phyloP scores from a whole-genome alignment of 768 basidiomycete species.

The Lentinula boryana region DNA sequence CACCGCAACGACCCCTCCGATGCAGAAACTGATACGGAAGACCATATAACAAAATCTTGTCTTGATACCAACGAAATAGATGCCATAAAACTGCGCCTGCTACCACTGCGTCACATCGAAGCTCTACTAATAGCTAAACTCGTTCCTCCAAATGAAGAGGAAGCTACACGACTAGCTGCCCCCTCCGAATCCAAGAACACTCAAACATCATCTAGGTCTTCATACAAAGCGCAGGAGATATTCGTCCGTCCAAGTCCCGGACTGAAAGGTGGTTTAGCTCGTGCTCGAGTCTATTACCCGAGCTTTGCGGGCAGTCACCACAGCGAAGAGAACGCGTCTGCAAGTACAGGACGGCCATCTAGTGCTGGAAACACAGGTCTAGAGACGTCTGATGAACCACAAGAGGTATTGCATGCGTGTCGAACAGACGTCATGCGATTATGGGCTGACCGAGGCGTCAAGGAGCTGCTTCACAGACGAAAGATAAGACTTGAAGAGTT shows the following conservation, averaged over 20 bases:
- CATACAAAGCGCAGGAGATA: constrained; percentile 40
- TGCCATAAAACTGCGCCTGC: constrained; percentile 53
- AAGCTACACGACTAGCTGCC: constrained; percentile 34
- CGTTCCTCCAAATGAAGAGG: constrained; percentile 62
- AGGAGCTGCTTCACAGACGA: constrained; percentile 45
- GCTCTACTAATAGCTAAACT: constrained; percentile 63
- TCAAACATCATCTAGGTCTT: background rate
- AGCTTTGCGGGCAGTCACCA: constrained; percentile 3
- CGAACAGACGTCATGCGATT: constrained; percentile 58
- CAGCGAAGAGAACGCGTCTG: constrained; percentile 5
- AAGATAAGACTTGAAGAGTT: constrained; percentile 66
- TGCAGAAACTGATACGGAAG: constrained; percentile 11
- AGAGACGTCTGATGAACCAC: constrained; percentile 51
- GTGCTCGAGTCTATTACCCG: constrained; percentile 30
- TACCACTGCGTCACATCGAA: constrained; percentile 67
- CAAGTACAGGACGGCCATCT: constrained; percentile 26
- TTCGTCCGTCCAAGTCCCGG: constrained; percentile 60
- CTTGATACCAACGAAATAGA: constrained; percentile 34
- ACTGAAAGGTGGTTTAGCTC: constrained; percentile 58
- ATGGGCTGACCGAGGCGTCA: constrained; percentile 61
- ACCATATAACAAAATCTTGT: constrained; percentile 2
- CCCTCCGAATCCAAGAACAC: constrained; percentile 11
- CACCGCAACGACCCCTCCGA: constrained; percentile 20
- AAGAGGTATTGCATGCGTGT: constrained; percentile 53
- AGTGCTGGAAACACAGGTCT: constrained; percentile 40